phyloP scores from a whole-genome alignment of 495 filamentous ascomycete genomes.

The Aspergillus cavernicola region DNA sequence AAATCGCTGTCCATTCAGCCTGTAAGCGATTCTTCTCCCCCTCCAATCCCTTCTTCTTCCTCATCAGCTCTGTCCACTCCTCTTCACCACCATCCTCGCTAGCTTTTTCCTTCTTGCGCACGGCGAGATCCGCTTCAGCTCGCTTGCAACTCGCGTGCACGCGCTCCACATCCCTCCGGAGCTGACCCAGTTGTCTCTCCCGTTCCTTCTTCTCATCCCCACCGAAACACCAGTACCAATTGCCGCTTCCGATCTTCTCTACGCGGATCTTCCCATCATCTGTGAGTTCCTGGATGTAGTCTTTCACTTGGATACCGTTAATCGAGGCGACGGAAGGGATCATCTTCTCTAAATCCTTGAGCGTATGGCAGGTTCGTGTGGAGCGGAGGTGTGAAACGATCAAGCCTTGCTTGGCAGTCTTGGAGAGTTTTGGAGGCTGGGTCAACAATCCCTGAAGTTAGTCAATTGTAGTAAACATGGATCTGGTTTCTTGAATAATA shows the following conservation, averaged over 20 bases:
- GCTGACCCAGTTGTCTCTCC: conserved; percentile 43
- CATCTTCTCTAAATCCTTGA: conserved; percentile 72
- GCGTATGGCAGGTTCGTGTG: conserved; percentile 60
- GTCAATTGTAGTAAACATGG: not conserved
- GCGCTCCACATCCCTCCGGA: conserved; percentile 54
- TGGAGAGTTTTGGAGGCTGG: conserved; percentile 62
- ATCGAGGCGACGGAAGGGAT: conserved; percentile 65
- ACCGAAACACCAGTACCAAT: conserved; percentile 78
- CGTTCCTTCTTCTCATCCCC: conserved; percentile 57
- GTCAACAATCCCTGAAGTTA: not conserved
- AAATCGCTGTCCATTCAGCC: conserved; percentile 14
- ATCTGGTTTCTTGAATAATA: too few species aligned
- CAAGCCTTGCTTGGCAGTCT: conserved; percentile 56
- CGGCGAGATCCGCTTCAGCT: conserved; percentile 19
- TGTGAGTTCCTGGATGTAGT: conserved; percentile 59
- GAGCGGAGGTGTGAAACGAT: conserved; percentile 63
- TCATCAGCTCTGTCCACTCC: conserved; percentile 23
- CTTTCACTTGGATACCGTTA: conserved; percentile 67
- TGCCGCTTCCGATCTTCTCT: conserved; percentile 77
- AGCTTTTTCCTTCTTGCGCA: conserved; percentile 16
- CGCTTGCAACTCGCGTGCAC: conserved; percentile 28
- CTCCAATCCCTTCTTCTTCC: conserved; percentile 25
- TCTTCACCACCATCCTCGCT: conserved; percentile 11
- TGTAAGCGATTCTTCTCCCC: conserved; percentile 25
- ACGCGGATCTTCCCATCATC: conserved; percentile 66